Evolutionary conservation across 2,329 filamentous ascomycete species (phyloP).

Genomic region (Annulohypoxylon truncatum): DNA sequence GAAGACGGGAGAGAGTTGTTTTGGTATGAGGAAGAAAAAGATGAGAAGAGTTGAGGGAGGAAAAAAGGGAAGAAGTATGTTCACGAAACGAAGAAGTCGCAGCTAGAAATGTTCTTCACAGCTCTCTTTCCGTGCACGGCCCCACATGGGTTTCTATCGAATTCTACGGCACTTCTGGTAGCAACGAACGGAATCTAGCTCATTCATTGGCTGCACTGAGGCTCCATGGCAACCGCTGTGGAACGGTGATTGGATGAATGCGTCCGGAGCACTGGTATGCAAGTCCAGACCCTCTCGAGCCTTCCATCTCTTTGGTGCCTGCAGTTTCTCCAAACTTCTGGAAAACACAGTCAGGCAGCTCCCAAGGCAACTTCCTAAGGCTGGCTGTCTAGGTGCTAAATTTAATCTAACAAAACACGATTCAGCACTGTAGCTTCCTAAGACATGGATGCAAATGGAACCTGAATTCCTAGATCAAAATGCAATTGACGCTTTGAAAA

Average conservation of each 20-base stretch:
- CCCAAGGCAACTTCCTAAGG: slow-evolving; percentile 4
- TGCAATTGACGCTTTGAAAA: neutral
- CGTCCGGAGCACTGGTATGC: slow-evolving; percentile 35
- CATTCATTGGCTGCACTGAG: slow-evolving; percentile 40
- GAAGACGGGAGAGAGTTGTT: slow-evolving; percentile 18
- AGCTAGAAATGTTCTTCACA: slow-evolving; percentile 39
- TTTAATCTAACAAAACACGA: neutral
- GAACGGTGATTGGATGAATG: slow-evolving; percentile 45
- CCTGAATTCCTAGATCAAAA: neutral
- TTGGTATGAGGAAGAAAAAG: slow-evolving; percentile 30
- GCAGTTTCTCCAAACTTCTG: slow-evolving; percentile 43
- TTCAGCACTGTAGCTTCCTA: slow-evolving; percentile 7
- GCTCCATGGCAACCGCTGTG: slow-evolving; percentile 42
- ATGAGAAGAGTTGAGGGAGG: slow-evolving; percentile 16
- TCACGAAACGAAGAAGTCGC: slow-evolving; percentile 16
- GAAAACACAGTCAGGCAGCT: slow-evolving; percentile 18
- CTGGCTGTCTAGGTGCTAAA: neutral
- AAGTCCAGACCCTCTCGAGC: slow-evolving; percentile 26
- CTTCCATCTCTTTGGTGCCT: slow-evolving; percentile 31
- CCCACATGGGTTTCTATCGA: slow-evolving; percentile 50
- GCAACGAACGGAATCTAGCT: slow-evolving; percentile 8
- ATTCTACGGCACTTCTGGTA: slow-evolving; percentile 47
- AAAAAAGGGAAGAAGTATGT: slow-evolving; percentile 35
- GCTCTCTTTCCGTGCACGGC: slow-evolving; percentile 46
- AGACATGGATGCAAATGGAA: neutral